Evolutionary conservation across 257 asterid species (phyloP).

Genomic region (Solanum etuberosum): DNA sequence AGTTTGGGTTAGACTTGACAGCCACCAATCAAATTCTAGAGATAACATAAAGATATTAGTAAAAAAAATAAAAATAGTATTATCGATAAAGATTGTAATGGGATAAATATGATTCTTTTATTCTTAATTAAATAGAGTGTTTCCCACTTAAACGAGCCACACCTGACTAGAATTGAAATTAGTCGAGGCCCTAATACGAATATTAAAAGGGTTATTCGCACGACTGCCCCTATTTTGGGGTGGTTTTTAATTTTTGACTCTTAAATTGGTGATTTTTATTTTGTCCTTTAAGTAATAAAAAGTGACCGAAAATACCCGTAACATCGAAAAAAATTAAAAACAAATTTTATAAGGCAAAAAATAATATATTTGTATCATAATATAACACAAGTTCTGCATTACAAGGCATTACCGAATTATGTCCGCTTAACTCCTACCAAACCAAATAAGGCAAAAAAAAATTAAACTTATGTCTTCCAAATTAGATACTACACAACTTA

Average conservation of each 20-base stretch:
- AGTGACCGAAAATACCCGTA: not conserved
- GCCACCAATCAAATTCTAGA: not conserved
- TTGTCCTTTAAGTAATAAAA: not conserved
- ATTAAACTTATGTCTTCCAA: not conserved
- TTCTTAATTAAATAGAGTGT: not conserved
- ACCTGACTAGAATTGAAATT: not conserved
- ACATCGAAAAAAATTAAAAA: not conserved
- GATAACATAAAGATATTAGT: not conserved
- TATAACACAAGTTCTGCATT: not conserved
- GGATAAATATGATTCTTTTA: not conserved
- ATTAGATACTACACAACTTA: not conserved
- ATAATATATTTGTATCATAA: not conserved
- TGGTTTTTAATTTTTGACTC: not conserved
- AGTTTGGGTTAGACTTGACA: not conserved
- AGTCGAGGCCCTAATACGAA: not conserved
- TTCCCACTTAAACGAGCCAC: not conserved
- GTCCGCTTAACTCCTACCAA: not conserved
- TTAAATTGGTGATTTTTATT: no score
- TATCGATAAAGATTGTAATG: not conserved
- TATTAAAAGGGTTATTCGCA: no score
- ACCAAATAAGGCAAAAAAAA: no score
- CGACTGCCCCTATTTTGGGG: not conserved
- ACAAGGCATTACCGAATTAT: no score
- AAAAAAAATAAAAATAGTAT: not conserved
- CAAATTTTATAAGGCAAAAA: not conserved